Conservation (phyloP, 2,329 filamentous ascomycete genomes). For the Calonectria pteridis region DNA sequence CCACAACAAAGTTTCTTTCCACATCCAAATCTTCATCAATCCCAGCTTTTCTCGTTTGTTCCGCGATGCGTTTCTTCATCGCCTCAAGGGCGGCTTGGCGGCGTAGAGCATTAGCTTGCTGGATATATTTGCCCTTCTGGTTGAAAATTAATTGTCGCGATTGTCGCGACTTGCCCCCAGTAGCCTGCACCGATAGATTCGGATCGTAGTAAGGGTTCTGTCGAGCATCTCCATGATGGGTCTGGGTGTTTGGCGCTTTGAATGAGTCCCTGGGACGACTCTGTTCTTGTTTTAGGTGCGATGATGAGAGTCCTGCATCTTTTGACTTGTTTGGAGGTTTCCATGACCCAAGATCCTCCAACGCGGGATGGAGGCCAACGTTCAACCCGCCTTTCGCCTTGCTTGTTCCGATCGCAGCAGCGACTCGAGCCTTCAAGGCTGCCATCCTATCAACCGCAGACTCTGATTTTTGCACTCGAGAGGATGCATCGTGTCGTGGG, state of each 20-base stretch:
- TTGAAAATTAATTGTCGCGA: conserved; percentile 89
- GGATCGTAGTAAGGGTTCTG: conserved; percentile 87
- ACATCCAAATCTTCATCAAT: conserved; percentile 91
- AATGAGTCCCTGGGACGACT: conserved; percentile 30
- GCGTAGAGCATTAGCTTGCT: conserved; percentile 89
- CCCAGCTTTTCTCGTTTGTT: conserved; percentile 87
- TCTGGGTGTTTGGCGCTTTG: conserved; percentile 34
- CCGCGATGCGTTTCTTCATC: conserved; percentile 94
- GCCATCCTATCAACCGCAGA: conserved; percentile 76
- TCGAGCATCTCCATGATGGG: conserved; percentile 23
- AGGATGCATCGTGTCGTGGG: conserved; percentile 66
- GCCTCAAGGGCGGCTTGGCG: conserved; percentile 90
- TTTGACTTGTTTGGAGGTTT: conserved; percentile 57
- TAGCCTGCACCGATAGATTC: conserved; percentile 71
- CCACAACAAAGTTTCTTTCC: conserved; percentile 90
- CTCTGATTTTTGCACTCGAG: conserved; percentile 67
- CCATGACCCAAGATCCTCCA: conserved; percentile 68
- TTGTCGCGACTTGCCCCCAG: conserved; percentile 70
- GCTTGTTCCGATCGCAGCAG: conserved; percentile 75
- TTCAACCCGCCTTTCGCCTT: conserved; percentile 77
- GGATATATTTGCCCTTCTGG: conserved; percentile 96
- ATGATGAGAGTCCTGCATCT: conserved; percentile 38
- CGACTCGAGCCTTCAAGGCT: conserved; percentile 83
- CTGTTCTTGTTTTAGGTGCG: conserved; percentile 31
- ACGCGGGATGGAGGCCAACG: conserved; percentile 81